Conservation (phyloP, 2,329 filamentous ascomycete species). For the Paecilomyces sp. region DNA sequence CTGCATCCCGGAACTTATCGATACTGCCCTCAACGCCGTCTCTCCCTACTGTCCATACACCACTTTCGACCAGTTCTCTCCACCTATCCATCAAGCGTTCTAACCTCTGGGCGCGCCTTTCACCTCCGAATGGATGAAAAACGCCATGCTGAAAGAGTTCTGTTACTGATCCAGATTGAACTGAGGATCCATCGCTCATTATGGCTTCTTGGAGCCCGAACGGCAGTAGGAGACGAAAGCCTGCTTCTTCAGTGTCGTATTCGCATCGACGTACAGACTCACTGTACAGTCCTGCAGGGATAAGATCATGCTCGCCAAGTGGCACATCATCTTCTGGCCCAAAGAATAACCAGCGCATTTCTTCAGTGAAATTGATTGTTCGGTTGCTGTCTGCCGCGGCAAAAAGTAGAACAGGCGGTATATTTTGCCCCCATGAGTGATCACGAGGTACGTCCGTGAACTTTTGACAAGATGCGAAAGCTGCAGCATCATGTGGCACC, state of each 20-base stretch:
- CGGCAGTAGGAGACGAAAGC: conserved; percentile 2
- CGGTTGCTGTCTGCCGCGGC: neutral
- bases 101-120: conserved; percentile 8
- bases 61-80: conserved; percentile 9
- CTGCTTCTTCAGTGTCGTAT: conserved; percentile 1
- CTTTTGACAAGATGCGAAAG: conserved; percentile 1
- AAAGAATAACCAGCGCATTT: neutral
- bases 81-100: conserved; percentile 11
- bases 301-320: neutral
- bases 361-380: neutral
- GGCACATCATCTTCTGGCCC: neutral
- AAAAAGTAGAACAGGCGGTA: neutral
- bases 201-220: neutral
- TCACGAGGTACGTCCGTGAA: neutral
- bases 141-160: conserved; percentile 2
- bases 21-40: conserved; percentile 12
- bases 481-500: conserved; percentile 1
- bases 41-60: conserved; percentile 11
- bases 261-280: neutral
- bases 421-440: neutral
- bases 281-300: conserved; percentile 2
- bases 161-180: conserved; percentile 3
- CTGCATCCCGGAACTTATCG: conserved; percentile 9
- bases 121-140: conserved; percentile 7
- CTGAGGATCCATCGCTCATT: neutral